Evolutionary conservation across 2,329 filamentous ascomycete genomes (phyloP), one percentile per base, ranked within the genome.

Genomic region (Aspergillus hortae): DNA sequence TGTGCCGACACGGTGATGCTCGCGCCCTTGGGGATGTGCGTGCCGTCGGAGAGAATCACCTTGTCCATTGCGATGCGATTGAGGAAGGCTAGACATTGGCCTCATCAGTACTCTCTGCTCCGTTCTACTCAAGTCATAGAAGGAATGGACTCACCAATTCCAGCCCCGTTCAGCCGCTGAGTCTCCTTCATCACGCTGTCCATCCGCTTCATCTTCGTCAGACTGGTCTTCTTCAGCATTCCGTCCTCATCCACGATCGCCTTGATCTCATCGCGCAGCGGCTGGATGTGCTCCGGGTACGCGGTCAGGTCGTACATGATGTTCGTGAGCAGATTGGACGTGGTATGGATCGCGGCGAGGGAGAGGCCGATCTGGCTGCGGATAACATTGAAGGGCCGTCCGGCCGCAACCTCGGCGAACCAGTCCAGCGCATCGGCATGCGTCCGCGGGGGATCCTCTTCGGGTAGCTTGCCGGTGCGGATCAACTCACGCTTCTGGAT

Each of bases 261-360:
- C 2, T 67, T 59, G 6, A 79, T 76, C 56, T 85, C 82, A 17
- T 80, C 71, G 1, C 82, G 76, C 1, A 84, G 64, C 10, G 76
- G 73, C 4, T 78, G 68, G 32, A 80, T 65, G 56, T 79, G 72
- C 27, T 83, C 76, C 0, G 80, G 80, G 32, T 78, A 65, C 3
- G 76, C 71, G 0, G 75, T 76, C 3, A 86, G 62, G 51, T 80
- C 77, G 59, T 79, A 82, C 44, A 85, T 72, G 51, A 76, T 52
- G 71, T 82, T 77, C 1, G 76, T 78, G 6, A 67, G 25, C 40
- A 68, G 46, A 35, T 68, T 64, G 2, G 66, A 67, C 4, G 67
- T 69, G 5, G 68, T 69, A 51, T 70, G 65, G 12, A 68, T 69
- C 7, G 67, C 65, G 5, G 65, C 67, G 41, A 70, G 27, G 14